A percentile compares a stretch with the other conserved stretches of the same genome.
Conservation (phyloP, 2,329 filamentous ascomycete genomes). For the Exophiala sp. region DNA sequence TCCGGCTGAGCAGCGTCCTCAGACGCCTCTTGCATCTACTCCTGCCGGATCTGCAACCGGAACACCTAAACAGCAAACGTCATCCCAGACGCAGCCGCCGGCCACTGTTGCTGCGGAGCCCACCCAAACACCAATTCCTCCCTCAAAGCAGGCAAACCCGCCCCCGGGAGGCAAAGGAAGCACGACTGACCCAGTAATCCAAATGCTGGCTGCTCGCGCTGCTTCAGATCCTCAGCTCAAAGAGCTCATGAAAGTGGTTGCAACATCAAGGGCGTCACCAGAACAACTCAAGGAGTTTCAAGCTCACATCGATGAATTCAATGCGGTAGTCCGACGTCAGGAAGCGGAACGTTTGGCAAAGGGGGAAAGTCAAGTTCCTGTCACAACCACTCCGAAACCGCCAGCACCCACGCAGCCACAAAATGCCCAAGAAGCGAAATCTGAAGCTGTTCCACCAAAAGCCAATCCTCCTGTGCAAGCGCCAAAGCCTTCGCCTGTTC, state of each 20-base stretch:
- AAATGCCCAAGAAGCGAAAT: neutral
- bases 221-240: constrained; percentile 49
- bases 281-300: constrained; percentile 50
- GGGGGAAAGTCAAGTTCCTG: constrained; percentile 16
- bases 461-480: constrained; percentile 6
- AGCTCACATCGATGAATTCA: constrained; percentile 50
- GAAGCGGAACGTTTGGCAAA: constrained; percentile 26
- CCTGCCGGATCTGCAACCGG: constrained; percentile 25
- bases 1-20: constrained; percentile 2
- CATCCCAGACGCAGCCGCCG: neutral
- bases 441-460: neutral
- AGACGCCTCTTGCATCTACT: constrained; percentile 20
- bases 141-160: constrained; percentile 14
- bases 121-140: constrained; percentile 1
- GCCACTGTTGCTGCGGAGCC: neutral
- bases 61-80: constrained; percentile 17
- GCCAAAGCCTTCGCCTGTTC: constrained; percentile 8
- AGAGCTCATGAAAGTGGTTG: constrained; percentile 50
- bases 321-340: constrained; percentile 47
- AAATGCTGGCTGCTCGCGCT: constrained; percentile 51
- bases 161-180: constrained; percentile 40
- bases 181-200: constrained; percentile 50
- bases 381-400: constrained; percentile 1
- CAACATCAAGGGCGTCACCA: constrained; percentile 47
- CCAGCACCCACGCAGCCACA: neutral